A percentile compares a stretch with the other conserved stretches of the same genome.
Conservation (phyloP, 179 eudicot genomes). For the Amaranthus tricolor region DNA sequence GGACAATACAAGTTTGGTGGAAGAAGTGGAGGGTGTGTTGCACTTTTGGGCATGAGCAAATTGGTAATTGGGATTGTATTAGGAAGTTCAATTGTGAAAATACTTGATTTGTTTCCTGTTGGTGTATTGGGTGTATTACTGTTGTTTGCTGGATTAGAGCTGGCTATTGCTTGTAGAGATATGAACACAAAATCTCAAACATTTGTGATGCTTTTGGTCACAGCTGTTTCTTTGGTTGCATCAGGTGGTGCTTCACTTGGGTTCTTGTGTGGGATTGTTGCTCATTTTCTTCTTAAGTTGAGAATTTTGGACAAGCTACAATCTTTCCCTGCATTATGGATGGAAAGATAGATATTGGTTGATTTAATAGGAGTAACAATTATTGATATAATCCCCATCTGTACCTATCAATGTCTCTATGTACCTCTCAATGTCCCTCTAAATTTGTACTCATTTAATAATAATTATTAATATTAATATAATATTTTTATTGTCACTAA, state of each 20-base stretch:
- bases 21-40: slow-evolving; percentile 91
- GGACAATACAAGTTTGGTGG: slow-evolving; percentile 98
- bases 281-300: slow-evolving; percentile 53
- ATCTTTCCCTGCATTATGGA: slow-evolving; percentile 36
- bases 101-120: slow-evolving; percentile 72
- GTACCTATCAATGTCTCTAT: too few species aligned
- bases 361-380: too few species aligned
- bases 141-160: slow-evolving; percentile 80
- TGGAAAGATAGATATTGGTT: slow-evolving; percentile 6
- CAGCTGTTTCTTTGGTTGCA: slow-evolving; percentile 70
- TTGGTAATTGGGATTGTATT: slow-evolving; percentile 57
- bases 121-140: slow-evolving; percentile 80
- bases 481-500: too few species aligned
- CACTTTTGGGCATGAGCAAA: slow-evolving; percentile 63
- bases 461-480: too few species aligned
- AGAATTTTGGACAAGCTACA: slow-evolving; percentile 41
- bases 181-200: slow-evolving; percentile 65
- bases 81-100: slow-evolving; percentile 66
- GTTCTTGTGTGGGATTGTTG: slow-evolving; percentile 67
- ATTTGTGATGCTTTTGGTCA: slow-evolving; percentile 67
- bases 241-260: slow-evolving; percentile 67
- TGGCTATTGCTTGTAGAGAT: slow-evolving; percentile 82
- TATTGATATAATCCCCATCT: too few species aligned
- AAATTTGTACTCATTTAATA: too few species aligned
- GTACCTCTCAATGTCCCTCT: too few species aligned